Percentiles rank a stretch among this genome's conserved stretches.
Evolutionary conservation across 768 basidiomycete species (phyloP).

Genomic region (Lyophyllum decastes): DNA sequence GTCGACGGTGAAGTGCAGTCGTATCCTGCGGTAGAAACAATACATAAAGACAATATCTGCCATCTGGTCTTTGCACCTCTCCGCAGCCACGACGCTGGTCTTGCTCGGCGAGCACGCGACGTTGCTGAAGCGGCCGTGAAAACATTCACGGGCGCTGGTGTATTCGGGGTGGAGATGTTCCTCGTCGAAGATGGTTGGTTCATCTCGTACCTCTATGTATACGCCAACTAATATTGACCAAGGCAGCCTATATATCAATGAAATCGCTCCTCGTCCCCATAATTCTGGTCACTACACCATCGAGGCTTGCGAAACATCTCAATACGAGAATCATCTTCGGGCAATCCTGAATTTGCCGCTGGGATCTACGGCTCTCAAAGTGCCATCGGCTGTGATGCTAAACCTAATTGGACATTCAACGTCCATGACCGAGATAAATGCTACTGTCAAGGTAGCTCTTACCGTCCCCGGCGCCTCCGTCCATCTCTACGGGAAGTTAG

Average conservation of each 20-base stretch:
- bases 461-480: conserved; percentile 72
- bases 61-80: conserved; percentile 92
- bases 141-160: conserved; percentile 83
- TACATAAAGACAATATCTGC: conserved; percentile 93
- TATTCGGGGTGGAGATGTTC: conserved; percentile 99
- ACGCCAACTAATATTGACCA: conserved; percentile 1
- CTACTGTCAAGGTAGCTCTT: conserved; percentile 61
- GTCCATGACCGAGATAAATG: conserved; percentile 58
- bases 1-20: conserved; percentile 70
- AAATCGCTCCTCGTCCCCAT: conserved; percentile 97
- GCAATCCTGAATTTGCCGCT: conserved; percentile 90
- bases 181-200: conserved; percentile 78
- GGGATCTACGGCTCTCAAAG: conserved; percentile 85
- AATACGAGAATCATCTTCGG: conserved; percentile 96
- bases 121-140: conserved; percentile 82
- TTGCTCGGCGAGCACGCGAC: conserved; percentile 60
- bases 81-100: conserved; percentile 53
- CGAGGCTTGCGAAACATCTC: conserved; percentile 94
- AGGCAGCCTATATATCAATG: conserved; percentile 87
- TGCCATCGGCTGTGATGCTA: conserved; percentile 88
- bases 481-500: conserved; percentile 95
- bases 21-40: conserved; percentile 93
- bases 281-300: conserved; percentile 99
- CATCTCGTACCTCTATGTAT: neutral
- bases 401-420: conserved; percentile 89